Evolutionary conservation across 371 early-diverging fungal genomes (phyloP), one percentile per base, ranked within the genome.

Genomic region (Actinomortierella wolfii): DNA sequence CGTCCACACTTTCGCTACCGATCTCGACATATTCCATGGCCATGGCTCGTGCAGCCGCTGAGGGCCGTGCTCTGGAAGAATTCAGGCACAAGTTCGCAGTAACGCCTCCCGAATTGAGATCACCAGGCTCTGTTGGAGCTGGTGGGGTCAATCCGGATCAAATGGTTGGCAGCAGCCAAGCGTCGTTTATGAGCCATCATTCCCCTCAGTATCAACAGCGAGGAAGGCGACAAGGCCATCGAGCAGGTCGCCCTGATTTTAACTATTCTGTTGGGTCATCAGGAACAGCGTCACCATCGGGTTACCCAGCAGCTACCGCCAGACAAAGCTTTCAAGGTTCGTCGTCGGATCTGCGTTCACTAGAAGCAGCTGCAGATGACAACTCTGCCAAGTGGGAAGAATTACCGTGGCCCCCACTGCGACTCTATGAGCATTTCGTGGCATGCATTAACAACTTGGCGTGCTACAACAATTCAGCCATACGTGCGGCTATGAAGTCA

Each of bases 401-500:
- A 2, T 54, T 75, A 39, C 29, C 21, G 21, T 77, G 73, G 74
- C 77, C 65, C 25, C 75, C 64, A 8, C 58, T 68, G 26, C 57
- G 59, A 8, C 57, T 74, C 3, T 73, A 77, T 45, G 76, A 67
- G 51, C 78, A 76, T 40, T 78, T 78, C 53, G 78, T 65, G 39
- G 67, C 47, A 29, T 71, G 73, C 9, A 68, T 78, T 58, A 78
- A 78, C 41, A 73, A 65, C 25, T 40, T 78, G 56, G 78, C 78
- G 14, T 78, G 76, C 47, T 73, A 65, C 59, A 78, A 76, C 57
- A 71, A 76, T 51, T 67, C 78, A 7, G 71, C 57, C 1, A 76
- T 76, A 29, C 76, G 78, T 17, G 41, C 76, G 6, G 67, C 68
- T 18, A 78, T 78, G 78, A 78, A 78, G 47, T 76, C 78, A 4